phyloP scores from a whole-genome alignment of 139 green algal genomes.

The Raphidocelis subcapitata region DNA sequence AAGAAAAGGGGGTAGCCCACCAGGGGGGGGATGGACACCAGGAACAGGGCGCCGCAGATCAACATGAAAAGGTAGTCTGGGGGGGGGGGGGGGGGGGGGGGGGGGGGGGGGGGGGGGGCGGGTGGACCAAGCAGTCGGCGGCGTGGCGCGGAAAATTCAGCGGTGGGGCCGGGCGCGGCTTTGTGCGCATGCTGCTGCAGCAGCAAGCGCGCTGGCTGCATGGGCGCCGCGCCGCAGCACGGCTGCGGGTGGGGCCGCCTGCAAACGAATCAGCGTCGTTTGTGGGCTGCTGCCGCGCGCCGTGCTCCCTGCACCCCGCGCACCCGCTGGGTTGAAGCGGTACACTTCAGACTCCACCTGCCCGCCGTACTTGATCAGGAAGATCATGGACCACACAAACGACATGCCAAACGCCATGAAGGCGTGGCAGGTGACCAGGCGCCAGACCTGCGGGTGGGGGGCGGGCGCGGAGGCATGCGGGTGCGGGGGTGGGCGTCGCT shows the following conservation, averaged over 20 bases:
- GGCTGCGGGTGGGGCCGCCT: too few species aligned
- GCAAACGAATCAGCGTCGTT: too few species aligned
- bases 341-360: conserved; percentile 56
- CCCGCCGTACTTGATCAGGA: conserved; percentile 47
- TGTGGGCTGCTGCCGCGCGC: too few species aligned
- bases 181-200: too few species aligned
- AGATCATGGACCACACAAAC: conserved; percentile 49
- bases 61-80: conserved; percentile 71
- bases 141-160: too few species aligned
- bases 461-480: neutral
- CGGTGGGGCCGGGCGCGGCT: too few species aligned
- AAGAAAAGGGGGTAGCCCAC: conserved; percentile 24
- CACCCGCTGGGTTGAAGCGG: conserved; percentile 41
- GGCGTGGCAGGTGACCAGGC: conserved; percentile 51
- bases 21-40: conserved; percentile 7
- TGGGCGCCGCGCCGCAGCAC: too few species aligned
- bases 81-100: too few species aligned
- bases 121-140: too few species aligned
- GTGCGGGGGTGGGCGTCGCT: neutral
- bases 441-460: conserved; percentile 55
- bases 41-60: conserved; percentile 34
- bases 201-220: too few species aligned
- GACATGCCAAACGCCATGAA: conserved; percentile 51
- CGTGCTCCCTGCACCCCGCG: too few species aligned
- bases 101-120: too few species aligned